Base-by-base conservation (phyloP, 169 alveolate genomes). In the Plasmodium fragile region DNA sequence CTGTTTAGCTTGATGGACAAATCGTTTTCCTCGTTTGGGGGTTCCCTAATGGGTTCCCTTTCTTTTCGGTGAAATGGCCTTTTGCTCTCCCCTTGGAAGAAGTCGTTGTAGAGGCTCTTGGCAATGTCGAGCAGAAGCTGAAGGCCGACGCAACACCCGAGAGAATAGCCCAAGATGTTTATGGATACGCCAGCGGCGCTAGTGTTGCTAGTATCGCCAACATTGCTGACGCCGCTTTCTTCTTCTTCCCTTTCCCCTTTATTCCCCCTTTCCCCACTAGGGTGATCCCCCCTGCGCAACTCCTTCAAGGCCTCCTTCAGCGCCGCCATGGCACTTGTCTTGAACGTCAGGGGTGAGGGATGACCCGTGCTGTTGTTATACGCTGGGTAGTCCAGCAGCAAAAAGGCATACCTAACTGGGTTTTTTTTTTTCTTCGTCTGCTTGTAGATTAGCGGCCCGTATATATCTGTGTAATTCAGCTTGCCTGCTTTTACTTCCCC, bases 331-430 rank as follows among this genome's bases (percentile, higher is more conserved):
- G 94, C 94, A 89, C 82, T 65, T 69, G 94, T 78, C 52, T 89
- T 89, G 73, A 89, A 89, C 28, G 94, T 89, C 49, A 89, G 22
- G 11, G 94, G 94, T n/a, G 94, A 89, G 8, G 94, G 94, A 22
- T 89, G 94, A 11, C 94, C 94, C 70, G 77, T 89, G 36, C 94
- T 89, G 71, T 89, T 89, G 22, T 89, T 39, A 65, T 89, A 89
- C 30, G 90, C 81, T 8, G 94, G 94, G 45, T 89, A 89, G 70
- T 89, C 94, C 81, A 89, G 65, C 25, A 89, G 39, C 81, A 89
- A 52, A 59, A 89, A 89, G 4, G 94, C 22, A 78, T 89, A 89
- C 71, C 72, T 43, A 13, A 59, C 84, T 78, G 79, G 79, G 52
- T 79, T 36, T 11, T 69, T 82, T n/a, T 69, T 82, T n/a, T 69